phyloP scores from a whole-genome alignment of 306 rosid species.

The Vigna unguiculata region DNA sequence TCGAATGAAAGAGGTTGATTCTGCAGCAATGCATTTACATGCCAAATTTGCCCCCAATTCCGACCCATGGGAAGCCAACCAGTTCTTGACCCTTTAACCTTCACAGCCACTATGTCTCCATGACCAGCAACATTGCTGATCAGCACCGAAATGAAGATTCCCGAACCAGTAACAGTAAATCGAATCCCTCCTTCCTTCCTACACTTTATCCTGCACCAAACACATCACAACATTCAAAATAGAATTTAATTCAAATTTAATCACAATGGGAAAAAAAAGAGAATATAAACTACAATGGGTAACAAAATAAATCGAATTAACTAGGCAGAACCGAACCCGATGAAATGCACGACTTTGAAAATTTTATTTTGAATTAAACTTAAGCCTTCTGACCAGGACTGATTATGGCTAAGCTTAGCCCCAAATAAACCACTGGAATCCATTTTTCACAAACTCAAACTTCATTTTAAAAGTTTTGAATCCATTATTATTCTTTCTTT shows the following conservation, averaged over 20 bases:
- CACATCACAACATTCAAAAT: constrained; percentile 32
- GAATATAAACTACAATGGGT: neutral
- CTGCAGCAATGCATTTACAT: constrained; percentile 74
- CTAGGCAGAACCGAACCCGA: too few relatives aligned
- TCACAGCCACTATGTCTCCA: constrained; percentile 76
- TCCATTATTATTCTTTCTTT: neutral
- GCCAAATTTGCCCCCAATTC: constrained; percentile 99
- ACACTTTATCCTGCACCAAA: constrained; percentile 79
- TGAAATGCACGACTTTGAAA: neutral
- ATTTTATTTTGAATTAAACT: neutral
- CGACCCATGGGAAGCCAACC: constrained; percentile 99
- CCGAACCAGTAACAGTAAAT: constrained; percentile 70
- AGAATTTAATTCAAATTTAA: neutral
- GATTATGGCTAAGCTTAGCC: neutral
- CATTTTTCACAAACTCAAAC: neutral
- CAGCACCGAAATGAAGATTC: constrained; percentile 82
- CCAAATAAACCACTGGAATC: neutral
- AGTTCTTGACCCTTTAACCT: constrained; percentile 90
- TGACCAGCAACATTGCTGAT: constrained; percentile 88
- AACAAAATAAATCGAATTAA: neutral
- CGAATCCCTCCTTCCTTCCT: constrained; percentile 90
- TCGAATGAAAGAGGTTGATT: constrained; percentile 93
- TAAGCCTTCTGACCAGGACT: neutral
- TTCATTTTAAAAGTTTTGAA: neutral
- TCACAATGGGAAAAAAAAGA: neutral